Evolutionary conservation across 176 grass and related monocot species (phyloP).

Genomic region (Poa pratensis): DNA sequence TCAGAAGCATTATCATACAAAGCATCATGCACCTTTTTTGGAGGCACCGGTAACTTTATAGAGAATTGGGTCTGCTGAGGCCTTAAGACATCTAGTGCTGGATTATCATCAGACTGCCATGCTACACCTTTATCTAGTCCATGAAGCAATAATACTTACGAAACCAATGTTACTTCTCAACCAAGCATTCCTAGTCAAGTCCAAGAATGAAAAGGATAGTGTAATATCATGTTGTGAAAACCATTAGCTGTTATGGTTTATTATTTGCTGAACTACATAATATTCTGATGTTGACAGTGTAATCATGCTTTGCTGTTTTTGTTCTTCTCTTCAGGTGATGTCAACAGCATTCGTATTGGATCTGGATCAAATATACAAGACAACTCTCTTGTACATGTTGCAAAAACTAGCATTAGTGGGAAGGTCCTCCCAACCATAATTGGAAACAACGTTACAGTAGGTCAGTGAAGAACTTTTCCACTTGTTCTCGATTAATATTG

Average conservation of each 20-base stretch:
- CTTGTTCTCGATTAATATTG: constrained; percentile 19
- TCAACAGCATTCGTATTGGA: constrained; percentile 89
- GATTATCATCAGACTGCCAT: constrained; percentile 9
- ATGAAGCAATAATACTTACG: not conserved
- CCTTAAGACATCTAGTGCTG: not conserved
- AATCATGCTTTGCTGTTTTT: constrained; percentile 3
- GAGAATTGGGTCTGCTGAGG: constrained; percentile 9
- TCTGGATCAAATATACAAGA: constrained; percentile 98
- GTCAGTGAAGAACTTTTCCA: constrained; percentile 48
- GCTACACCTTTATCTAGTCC: constrained; percentile 3
- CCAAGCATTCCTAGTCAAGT: constrained; percentile 5
- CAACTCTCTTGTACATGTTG: constrained; percentile 91
- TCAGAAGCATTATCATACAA: not conserved
- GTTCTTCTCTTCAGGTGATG: constrained; percentile 76
- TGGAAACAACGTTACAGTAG: constrained; percentile 86
- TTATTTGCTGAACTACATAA: not conserved
- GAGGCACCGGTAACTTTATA: not conserved
- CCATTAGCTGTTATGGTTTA: not conserved
- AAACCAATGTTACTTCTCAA: not conserved
- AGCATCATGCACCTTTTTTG: not conserved
- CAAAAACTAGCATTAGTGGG: constrained; percentile 72
- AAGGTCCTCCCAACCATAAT: constrained; percentile 91
- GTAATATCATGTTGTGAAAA: not conserved
- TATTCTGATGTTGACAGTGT: not conserved
- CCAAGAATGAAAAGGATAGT: not conserved